phyloP scores from a whole-genome alignment of 2,329 filamentous ascomycete genomes.

The Talaromyces sp. region DNA sequence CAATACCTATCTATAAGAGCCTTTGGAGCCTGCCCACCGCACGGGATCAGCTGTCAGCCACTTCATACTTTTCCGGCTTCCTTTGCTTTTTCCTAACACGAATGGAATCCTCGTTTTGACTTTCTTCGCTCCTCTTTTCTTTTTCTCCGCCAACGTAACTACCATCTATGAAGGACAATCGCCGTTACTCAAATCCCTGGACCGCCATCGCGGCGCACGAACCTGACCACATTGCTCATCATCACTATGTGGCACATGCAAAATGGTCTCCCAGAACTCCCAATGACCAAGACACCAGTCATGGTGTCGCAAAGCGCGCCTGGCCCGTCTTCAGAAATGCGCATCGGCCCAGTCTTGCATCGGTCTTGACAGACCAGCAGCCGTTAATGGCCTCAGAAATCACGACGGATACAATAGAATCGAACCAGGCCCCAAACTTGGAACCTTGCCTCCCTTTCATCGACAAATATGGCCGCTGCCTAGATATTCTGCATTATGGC shows the following conservation, averaged over 20 bases:
- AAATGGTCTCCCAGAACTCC: conserved; percentile 11
- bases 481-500: conserved; percentile 33
- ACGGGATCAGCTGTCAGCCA: too few species aligned
- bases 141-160: background rate
- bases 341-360: conserved; percentile 6
- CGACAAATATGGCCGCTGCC: conserved; percentile 30
- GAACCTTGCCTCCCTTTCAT: conserved; percentile 12
- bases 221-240: conserved; percentile 8
- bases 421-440: background rate
- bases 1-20: too few species aligned
- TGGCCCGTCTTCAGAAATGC: conserved; percentile 10
- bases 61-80: background rate
- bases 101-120: background rate
- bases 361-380: conserved; percentile 19
- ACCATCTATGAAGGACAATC: conserved; percentile 14
- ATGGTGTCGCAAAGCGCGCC: conserved; percentile 6
- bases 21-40: background rate
- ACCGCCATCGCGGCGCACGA: conserved; percentile 10
- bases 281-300: background rate
- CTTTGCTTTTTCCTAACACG: background rate
- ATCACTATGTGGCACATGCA: conserved; percentile 14
- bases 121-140: background rate
- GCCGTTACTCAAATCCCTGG: conserved; percentile 8
- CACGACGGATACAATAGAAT: conserved; percentile 4
- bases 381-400: conserved; percentile 18